phyloP scores from a whole-genome alignment of 129 eudicot genomes.

The Artemisia annua region DNA sequence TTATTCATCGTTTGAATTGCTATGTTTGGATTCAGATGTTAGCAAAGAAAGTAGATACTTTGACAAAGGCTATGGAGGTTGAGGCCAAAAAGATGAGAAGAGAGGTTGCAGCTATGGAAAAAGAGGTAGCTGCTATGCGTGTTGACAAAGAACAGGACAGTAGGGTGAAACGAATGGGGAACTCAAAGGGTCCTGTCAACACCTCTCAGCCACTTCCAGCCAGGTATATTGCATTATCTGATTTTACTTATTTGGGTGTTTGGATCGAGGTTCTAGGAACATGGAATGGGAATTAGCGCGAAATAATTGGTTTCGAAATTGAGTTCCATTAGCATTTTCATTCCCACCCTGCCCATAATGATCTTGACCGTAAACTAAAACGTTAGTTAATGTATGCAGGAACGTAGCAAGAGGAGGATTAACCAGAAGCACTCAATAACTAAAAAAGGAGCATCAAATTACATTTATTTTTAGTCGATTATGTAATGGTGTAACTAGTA shows the following conservation, averaged over 20 bases:
- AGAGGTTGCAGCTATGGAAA: slow-evolving; percentile 92
- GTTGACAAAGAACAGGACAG: slow-evolving; percentile 85
- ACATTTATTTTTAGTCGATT: slow-evolving; percentile 19
- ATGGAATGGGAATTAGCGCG: background rate
- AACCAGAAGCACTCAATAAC: slow-evolving; percentile 68
- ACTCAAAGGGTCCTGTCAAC: slow-evolving; percentile 54
- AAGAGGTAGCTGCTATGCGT: slow-evolving; percentile 91
- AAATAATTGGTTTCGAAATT: background rate
- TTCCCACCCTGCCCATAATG: background rate
- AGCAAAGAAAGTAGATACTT: slow-evolving; percentile 89
- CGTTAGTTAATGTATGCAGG: slow-evolving; percentile 40
- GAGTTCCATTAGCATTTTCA: background rate
- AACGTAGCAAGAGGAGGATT: slow-evolving; percentile 58
- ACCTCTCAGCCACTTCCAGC: slow-evolving; percentile 72
- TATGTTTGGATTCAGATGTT: slow-evolving; percentile 54
- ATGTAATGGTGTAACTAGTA: slow-evolving; percentile 31
- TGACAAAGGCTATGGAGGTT: slow-evolving; percentile 94
- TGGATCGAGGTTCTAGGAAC: too few relatives aligned
- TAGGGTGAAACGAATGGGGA: slow-evolving; percentile 64
- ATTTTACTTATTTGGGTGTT: too few relatives aligned
- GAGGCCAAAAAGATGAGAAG: slow-evolving; percentile 95
- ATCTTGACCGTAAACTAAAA: background rate
- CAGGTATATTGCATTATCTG: slow-evolving; percentile 48
- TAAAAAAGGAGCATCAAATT: slow-evolving; percentile 6
- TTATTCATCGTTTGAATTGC: slow-evolving; percentile 3